Percentiles rank a stretch among this genome's conserved stretches.
Evolutionary conservation across 352 stramenopile genomes (phyloP).

Genomic region (Plasmopara halstedii): DNA sequence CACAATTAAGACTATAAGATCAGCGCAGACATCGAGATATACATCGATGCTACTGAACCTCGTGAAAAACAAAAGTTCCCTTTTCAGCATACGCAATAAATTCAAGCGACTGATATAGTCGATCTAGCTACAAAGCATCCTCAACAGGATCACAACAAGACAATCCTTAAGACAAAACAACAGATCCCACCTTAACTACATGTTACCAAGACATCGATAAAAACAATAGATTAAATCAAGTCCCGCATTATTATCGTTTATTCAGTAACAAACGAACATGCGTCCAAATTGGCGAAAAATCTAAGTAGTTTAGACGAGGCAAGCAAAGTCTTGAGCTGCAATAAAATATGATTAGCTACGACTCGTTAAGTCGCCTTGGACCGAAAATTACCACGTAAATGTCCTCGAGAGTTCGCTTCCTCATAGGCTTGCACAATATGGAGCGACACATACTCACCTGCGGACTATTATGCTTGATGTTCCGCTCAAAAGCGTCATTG

Average conservation of each 20-base stretch:
- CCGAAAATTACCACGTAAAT: constrained; percentile 43
- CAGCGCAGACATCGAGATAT: not conserved
- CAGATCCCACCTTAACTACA: constrained; percentile 34
- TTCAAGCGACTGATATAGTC: constrained; percentile 69
- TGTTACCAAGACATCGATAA: not conserved
- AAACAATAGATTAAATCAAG: too few species aligned
- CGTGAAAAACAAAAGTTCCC: constrained; percentile 48
- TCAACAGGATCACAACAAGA: not conserved
- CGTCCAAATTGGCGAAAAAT: constrained; percentile 76
- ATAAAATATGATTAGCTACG: not conserved
- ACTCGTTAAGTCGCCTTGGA: not conserved
- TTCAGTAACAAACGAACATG: constrained; percentile 34
- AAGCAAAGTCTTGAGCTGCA: constrained; percentile 72
- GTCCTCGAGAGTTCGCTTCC: constrained; percentile 58
- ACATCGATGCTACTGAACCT: constrained; percentile 17
- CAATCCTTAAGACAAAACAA: not conserved
- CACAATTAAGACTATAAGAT: not conserved
- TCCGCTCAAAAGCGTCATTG: constrained; percentile 31
- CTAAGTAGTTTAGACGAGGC: constrained; percentile 64
- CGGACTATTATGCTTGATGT: constrained; percentile 36
- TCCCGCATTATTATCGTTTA: not conserved
- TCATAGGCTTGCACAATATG: constrained; percentile 44
- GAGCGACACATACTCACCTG: constrained; percentile 44
- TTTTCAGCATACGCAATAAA: constrained; percentile 37
- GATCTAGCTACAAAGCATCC: constrained; percentile 36